Conservation (phyloP, 345 rosid genomes). For the Aegle marmelos region DNA sequence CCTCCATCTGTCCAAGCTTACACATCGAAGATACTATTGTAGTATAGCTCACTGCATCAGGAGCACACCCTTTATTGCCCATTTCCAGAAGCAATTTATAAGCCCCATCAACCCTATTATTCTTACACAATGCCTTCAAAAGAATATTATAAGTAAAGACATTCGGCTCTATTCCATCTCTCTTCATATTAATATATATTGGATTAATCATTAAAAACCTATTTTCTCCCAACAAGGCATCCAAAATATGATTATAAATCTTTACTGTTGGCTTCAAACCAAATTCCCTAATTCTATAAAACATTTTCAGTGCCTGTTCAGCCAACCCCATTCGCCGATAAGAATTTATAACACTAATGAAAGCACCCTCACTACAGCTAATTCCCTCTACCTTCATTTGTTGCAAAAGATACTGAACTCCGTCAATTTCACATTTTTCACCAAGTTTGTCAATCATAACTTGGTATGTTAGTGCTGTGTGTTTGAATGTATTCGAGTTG, state of each 20-base stretch:
- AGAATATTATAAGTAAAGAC: slow-evolving; percentile 78
- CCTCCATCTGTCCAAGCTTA: slow-evolving; percentile 61
- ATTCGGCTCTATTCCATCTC: slow-evolving; percentile 76
- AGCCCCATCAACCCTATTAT: slow-evolving; percentile 69
- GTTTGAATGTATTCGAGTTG: slow-evolving; percentile 62
- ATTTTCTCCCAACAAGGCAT: slow-evolving; percentile 67
- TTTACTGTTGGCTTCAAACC: slow-evolving; percentile 73
- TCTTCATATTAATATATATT: slow-evolving; percentile 72
- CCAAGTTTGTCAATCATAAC: slow-evolving; percentile 67
- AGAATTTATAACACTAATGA: slow-evolving; percentile 53
- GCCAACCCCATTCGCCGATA: slow-evolving; percentile 46
- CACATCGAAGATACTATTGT: slow-evolving; percentile 77
- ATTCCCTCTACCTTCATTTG: slow-evolving; percentile 90
- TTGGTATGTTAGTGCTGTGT: slow-evolving; percentile 64
- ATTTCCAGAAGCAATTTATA: slow-evolving; percentile 70
- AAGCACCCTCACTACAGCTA: slow-evolving; percentile 58
- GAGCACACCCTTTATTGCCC: slow-evolving; percentile 60
- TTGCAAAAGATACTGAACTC: slow-evolving; percentile 78
- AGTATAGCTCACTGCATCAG: slow-evolving; percentile 80
- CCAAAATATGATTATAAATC: slow-evolving; percentile 81
- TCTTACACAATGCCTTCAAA: slow-evolving; percentile 86
- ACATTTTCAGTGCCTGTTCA: slow-evolving; percentile 76
- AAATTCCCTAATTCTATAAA: slow-evolving; percentile 73
- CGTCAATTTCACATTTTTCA: slow-evolving; percentile 43
- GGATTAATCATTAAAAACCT: slow-evolving; percentile 67